Base-by-base conservation (phyloP, 768 basidiomycete genomes). In the Lentinus brumalis region DNA sequence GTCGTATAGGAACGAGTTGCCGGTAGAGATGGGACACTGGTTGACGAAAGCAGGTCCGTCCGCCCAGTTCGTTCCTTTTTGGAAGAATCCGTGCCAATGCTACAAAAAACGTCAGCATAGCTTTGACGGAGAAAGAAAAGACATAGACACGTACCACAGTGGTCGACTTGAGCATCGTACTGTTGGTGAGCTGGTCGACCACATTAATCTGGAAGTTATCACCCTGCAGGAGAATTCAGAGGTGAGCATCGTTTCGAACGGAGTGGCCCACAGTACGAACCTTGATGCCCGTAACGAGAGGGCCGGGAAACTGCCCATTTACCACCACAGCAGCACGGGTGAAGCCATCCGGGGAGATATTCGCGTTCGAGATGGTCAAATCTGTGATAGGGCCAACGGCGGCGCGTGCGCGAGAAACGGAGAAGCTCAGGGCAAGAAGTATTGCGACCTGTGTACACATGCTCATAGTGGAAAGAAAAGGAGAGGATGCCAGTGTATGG, bases 51-150 rank as follows among this genome's bases (percentile, higher is more conserved):
- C 67, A 3, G 73, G 41, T 10, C 83, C 83, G 50, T 85, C 83
- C 47, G 79, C 81, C 35, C 76, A 73, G 9, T 79, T 79, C 8
- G 76, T 74, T 7, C 73, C 73, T 6, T 72, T 60, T 61, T 83
- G 82, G 61, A 77, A 79, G 12, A 83, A 30, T 1, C 82, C 82
- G 57, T 83, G 82, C 82, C 82, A 83, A 47, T 72, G 71, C 71
- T 72, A 15, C 9, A 9, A 46, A 35, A 7, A 45, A 12, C 9
- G 18, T 44, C 10, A n/a, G 21, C 14, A 45, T 10, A 41, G 10
- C 40, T 6, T 44, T 1, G 18, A 44, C 18, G 9, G 15, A 14
- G 14, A 10, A 16, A 6, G 4, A 14, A 44, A 15, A 6, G 42
- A 16, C 15, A 15, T 44, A 6, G 42, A 7, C 2, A 35, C 68